Percentiles rank a stretch among this genome's conserved stretches.
phyloP scores from a whole-genome alignment of 192 early-diverging fungal genomes.

The Coemansia sp. region DNA sequence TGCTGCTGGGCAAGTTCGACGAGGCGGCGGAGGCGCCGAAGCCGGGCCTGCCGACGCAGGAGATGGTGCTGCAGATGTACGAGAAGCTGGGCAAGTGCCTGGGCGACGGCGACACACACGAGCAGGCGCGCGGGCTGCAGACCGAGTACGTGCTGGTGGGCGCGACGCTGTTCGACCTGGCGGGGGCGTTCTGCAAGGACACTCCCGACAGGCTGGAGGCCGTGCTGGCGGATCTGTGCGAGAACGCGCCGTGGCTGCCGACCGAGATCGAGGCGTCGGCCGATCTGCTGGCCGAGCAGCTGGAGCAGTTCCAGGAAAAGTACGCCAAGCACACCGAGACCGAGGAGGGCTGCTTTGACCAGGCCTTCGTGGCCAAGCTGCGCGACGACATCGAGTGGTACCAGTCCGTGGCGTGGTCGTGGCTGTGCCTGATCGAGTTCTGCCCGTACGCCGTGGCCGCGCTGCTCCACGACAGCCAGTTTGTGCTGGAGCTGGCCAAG shows the following conservation, averaged over 20 bases:
- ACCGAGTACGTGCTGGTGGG: conserved; percentile 30
- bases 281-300: conserved; percentile 45
- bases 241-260: conserved; percentile 43
- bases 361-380: conserved; percentile 7
- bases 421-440: conserved; percentile 18
- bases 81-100: conserved; percentile 36
- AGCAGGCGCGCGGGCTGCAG: conserved; percentile 19
- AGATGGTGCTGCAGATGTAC: conserved; percentile 19
- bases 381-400: conserved; percentile 23
- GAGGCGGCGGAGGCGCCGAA: not conserved
- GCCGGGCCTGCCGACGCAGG: conserved; percentile 5
- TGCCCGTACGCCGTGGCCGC: conserved; percentile 10
- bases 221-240: conserved; percentile 38
- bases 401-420: conserved; percentile 18
- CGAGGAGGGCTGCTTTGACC: conserved; percentile 1
- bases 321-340: conserved; percentile 13
- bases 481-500: conserved; percentile 17
- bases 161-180: conserved; percentile 52
- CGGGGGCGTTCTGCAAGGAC: conserved; percentile 40
- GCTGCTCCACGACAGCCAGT: conserved; percentile 27
- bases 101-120: conserved; percentile 14
- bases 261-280: conserved; percentile 45
- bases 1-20: conserved; percentile 10
- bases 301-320: conserved; percentile 41
- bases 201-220: conserved; percentile 30